These are phyloP conservation scores for Candida glucosophila DNA, from an alignment of 1,139 yeast genomes.

Conservation along the genomic window DNA sequence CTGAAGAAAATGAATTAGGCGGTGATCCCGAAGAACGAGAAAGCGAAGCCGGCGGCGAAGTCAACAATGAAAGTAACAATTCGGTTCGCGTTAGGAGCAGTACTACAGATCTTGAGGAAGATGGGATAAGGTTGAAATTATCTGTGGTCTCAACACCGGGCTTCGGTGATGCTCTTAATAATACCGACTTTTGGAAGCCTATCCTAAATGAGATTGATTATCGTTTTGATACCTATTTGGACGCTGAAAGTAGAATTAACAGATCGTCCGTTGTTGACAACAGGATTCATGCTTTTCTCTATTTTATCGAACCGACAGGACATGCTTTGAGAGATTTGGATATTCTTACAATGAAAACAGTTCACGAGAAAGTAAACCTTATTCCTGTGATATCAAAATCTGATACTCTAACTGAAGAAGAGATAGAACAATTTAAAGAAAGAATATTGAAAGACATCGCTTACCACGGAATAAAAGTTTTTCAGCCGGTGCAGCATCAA, in stretches of 20 bases:
- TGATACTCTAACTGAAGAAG: conserved; percentile 87
- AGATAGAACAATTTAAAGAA: conserved; percentile 64
- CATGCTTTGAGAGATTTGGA: conserved; percentile 88
- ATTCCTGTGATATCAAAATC: conserved; percentile 94
- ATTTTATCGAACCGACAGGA: conserved; percentile 95
- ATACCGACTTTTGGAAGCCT: conserved; percentile 86
- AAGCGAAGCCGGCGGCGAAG: conserved; percentile 17
- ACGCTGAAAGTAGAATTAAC: conserved; percentile 80
- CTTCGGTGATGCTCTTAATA: conserved; percentile 87
- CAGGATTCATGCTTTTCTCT: conserved; percentile 80
- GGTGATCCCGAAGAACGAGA: conserved; percentile 8
- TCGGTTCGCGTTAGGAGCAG: conserved; percentile 60
- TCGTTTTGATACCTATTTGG: conserved; percentile 83
- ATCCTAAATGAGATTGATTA: conserved; percentile 82
- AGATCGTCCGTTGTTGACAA: conserved; percentile 67
- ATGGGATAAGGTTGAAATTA: conserved; percentile 80
- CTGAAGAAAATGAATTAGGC: conserved; percentile 10
- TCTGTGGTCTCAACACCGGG: conserved; percentile 90
- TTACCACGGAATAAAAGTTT: conserved; percentile 68
- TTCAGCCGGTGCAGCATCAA: conserved; percentile 71
- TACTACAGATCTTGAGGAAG: conserved; percentile 77
- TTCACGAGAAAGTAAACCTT: conserved; percentile 86
- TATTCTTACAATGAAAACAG: conserved; percentile 77
- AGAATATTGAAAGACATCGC: conserved; percentile 70
- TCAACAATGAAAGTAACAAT: conserved; percentile 1